Base-by-base conservation (phyloP, 140 eudicot species). In the Senecio squalidus region DNA sequence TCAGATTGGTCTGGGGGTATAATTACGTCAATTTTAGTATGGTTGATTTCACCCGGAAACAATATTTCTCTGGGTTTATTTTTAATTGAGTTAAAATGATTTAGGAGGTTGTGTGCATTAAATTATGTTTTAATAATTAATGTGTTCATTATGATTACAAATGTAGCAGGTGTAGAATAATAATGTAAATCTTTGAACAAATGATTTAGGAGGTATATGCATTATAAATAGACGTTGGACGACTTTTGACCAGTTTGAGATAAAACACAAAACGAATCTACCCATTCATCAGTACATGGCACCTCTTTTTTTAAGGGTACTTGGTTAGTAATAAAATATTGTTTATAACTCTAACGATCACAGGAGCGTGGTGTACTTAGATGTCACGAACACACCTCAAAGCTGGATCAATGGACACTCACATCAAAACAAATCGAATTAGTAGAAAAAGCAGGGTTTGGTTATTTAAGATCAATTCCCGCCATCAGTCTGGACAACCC, bases 351-450 rank as follows among this genome's bases (percentile, higher is more conserved):
- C 18, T 15, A 14, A 38, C 34, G 43, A 58, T 62, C 22, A 59
- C 86, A 86, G 95, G 98, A 92, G 58, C 94, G 96, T 22, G 96
- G 95, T 58, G 96, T 88, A 38, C 89, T 92, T 56, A 87, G 98
- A 76, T 92, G 98, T 70, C 98, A 92, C 36, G 96, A 92, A 60
- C 98, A 92, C 80, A 92, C 98, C 29, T 92, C 98, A 51, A 92
- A 92, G 86, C 95, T 86, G 3, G 96, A 92, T 77, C 95, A 87
- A 34, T 92, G 96, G 98, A 48, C 79, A 60, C 92, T 87, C 16
- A 72, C 89, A n/a, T 68, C 82, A 5, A 79, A 75, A 64, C 98
- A 92, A 64, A 79, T 87, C n/a, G 96, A 92, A 22, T 69, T 92
- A 59, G 84, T 92, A 13, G 82, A 70, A 28, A 81, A 60, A 46